A percentile compares a stretch with the other conserved stretches of the same genome.
Conservation (phyloP, 352 stramenopile genomes). For the Phytophthora citricola region DNA sequence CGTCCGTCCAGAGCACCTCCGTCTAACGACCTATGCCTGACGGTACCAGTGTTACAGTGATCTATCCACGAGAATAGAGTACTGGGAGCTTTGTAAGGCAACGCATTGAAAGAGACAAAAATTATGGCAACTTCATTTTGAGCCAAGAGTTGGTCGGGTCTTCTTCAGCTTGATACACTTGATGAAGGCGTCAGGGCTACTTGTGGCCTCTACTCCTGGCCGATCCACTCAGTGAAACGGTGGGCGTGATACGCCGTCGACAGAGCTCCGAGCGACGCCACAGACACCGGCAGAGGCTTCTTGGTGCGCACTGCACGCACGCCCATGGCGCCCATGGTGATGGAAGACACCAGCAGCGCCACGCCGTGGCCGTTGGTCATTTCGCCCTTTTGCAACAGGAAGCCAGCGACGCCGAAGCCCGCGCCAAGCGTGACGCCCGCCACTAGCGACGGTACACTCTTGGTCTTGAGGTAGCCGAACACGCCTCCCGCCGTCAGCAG, state of each 20-base stretch:
- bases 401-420: constrained; percentile 81
- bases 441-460: constrained; percentile 82
- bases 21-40: constrained; percentile 17
- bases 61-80: constrained; percentile 29
- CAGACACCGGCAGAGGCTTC: constrained; percentile 75
- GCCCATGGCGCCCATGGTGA: constrained; percentile 89
- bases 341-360: constrained; percentile 80
- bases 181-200: not conserved
- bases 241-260: constrained; percentile 86
- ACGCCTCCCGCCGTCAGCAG: constrained; percentile 70
- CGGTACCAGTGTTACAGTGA: constrained; percentile 5
- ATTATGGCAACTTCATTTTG: constrained; percentile 23
- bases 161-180: constrained; percentile 1
- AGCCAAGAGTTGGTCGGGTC: not conserved
- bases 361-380: constrained; percentile 87
- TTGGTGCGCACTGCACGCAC: constrained; percentile 76
- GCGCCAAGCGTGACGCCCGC: constrained; percentile 82
- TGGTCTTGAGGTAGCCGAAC: constrained; percentile 84
- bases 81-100: constrained; percentile 5
- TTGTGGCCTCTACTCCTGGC: constrained; percentile 64
- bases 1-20: constrained; percentile 63
- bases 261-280: constrained; percentile 78
- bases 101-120: constrained; percentile 14
- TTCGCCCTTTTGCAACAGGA: constrained; percentile 79
- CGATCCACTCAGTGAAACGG: constrained; percentile 84